Evolutionary conservation across 1,284 basidiomycete genomes (phyloP).

Genomic region (Ceratorhiza oryzae-sativae): DNA sequence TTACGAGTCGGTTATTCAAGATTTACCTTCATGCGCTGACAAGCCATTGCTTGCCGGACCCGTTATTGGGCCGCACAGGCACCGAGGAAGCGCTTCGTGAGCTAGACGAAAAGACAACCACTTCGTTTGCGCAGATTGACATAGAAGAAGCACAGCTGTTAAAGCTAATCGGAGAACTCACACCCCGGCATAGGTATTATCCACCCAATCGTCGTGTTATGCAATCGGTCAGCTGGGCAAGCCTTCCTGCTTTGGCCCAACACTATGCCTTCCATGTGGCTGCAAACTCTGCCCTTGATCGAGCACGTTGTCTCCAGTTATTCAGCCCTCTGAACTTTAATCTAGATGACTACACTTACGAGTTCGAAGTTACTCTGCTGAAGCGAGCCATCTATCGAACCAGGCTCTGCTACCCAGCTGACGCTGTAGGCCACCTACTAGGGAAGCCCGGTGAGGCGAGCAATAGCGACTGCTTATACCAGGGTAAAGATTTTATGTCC

Average conservation of each 20-base stretch:
- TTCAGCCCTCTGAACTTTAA: constrained; percentile 7
- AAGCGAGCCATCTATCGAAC: constrained; percentile 2
- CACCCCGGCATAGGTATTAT: constrained; percentile 49
- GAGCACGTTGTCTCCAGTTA: constrained; percentile 3
- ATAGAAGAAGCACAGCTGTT: constrained; percentile 50
- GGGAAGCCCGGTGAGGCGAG: background rate
- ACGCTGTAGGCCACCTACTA: background rate
- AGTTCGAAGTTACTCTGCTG: background rate
- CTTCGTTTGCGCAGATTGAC: constrained; percentile 53
- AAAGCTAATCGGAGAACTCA: constrained; percentile 50
- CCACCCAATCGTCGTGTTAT: constrained; percentile 52
- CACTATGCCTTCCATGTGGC: constrained; percentile 48
- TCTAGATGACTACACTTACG: background rate
- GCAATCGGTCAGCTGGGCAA: constrained; percentile 56
- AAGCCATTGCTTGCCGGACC: constrained; percentile 55
- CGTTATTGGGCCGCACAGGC: constrained; percentile 56
- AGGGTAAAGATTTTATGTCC: background rate
- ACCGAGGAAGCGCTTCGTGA: constrained; percentile 57
- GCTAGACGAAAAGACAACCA: constrained; percentile 52
- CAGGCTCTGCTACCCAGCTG: constrained; percentile 1
- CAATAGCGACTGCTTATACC: background rate
- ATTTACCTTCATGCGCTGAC: constrained; percentile 59
- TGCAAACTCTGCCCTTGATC: background rate
- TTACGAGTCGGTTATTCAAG: constrained; percentile 53
- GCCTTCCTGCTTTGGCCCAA: constrained; percentile 49